A percentile compares a stretch with the other conserved stretches of the same genome.
Conservation (phyloP, 192 early-diverging fungal species). For the Jimgerdemannia flammicorona region DNA sequence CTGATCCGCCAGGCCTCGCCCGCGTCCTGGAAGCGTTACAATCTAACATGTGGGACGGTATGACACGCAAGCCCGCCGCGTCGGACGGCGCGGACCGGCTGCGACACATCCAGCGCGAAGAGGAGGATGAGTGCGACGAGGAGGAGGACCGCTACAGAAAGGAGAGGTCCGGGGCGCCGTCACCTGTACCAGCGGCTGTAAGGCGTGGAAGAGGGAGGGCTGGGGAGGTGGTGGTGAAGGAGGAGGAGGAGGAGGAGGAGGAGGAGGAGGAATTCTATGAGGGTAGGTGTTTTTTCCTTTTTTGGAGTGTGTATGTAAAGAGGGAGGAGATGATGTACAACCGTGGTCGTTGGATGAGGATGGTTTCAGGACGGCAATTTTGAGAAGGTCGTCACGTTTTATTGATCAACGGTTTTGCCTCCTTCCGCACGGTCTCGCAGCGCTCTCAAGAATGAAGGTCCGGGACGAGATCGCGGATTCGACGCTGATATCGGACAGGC, state of each 20-base stretch:
- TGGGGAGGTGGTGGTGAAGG: background rate
- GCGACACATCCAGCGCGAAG: background rate
- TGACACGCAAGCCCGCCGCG: slow-evolving; percentile 28
- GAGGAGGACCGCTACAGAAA: background rate
- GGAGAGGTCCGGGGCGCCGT: background rate
- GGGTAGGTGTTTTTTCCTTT: background rate
- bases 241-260: background rate
- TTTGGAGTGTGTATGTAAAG: too few species aligned
- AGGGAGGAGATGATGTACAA: background rate
- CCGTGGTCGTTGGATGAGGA: too few species aligned
- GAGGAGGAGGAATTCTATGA: background rate
- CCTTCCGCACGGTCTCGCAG: background rate
- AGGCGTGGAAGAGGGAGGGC: background rate
- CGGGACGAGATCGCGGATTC: background rate
- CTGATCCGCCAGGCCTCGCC: slow-evolving; percentile 47
- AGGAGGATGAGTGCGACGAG: background rate
- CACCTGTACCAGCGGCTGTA: background rate
- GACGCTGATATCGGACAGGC: background rate
- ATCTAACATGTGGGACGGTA: slow-evolving; percentile 65
- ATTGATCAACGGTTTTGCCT: too few species aligned
- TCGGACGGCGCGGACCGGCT: background rate
- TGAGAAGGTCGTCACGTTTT: too few species aligned
- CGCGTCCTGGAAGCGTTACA: slow-evolving; percentile 58
- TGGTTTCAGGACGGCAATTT: too few species aligned
- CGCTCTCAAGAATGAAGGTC: background rate